Evolutionary conservation across 2,329 filamentous ascomycete species (phyloP).

Genomic region (Ophiostoma tasmaniense): DNA sequence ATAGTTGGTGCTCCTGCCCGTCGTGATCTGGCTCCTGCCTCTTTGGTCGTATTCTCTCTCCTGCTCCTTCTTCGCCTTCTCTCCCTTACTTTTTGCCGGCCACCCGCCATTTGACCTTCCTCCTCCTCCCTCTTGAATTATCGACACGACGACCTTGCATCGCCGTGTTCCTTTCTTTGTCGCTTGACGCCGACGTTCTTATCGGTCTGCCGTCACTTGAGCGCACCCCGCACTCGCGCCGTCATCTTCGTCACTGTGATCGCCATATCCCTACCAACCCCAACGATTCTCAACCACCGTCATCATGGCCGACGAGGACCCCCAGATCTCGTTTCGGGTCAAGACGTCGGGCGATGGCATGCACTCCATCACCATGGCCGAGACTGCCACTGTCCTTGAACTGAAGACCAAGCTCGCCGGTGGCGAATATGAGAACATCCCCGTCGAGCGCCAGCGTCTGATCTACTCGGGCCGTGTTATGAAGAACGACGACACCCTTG

Average conservation of each 20-base stretch:
- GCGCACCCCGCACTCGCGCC: neutral
- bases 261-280: neutral
- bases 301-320: constrained; percentile 61
- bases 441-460: constrained; percentile 79
- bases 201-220: neutral
- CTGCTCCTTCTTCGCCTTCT: neutral
- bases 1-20: neutral
- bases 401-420: constrained; percentile 82
- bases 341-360: constrained; percentile 83
- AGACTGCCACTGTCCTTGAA: constrained; percentile 68
- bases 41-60: neutral
- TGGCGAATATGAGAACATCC: constrained; percentile 75
- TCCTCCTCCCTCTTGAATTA: neutral
- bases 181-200: neutral
- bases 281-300: neutral
- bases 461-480: constrained; percentile 97
- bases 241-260: neutral
- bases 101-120: neutral
- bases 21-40: neutral
- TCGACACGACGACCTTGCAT: neutral
- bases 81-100: neutral
- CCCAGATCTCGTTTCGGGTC: constrained; percentile 88
- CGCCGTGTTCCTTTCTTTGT: neutral
- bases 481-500: constrained; percentile 84
- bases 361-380: constrained; percentile 70